Base-by-base conservation (phyloP, 1,284 basidiomycete genomes). In the Schizopora paradoxa region DNA sequence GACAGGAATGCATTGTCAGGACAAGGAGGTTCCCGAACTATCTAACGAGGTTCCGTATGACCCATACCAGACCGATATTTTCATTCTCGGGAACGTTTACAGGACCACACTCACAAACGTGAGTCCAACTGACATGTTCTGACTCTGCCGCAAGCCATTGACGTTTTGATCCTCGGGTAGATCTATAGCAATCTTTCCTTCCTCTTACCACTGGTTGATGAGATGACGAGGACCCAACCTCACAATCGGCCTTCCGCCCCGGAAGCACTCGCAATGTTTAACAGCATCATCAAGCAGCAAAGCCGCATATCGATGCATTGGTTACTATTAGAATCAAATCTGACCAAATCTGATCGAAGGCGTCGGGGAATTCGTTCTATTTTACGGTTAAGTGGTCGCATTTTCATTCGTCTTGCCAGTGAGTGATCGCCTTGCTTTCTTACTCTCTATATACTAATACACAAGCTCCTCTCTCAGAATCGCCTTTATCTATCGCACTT, bases 181-280 rank as follows among this genome's bases (percentile, higher is more conserved):
- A 45, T 37, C 37, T 49, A 42, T 21, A 34, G 34, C 7, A 48
- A 48, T 21, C 34, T 51, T 5, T 41, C 26, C 7, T 51, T 51
- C 38, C 29, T 51, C 6, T 10, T 14, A 32, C 43, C 51, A 16
- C 34, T 52, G 1, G 28, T 49, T 11, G 37, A 41, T 3, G 23
- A 29, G 5, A 52, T 52, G 51, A 52, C 51, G 1, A 23, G 25
- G 5, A 8, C 10, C 7, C 13, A 28, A 25, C 48, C 48, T 6
- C 11, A 23, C 4, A 21, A 28, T 6, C 43, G 51, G 6, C 29
- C 14, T 26, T 27, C 38, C n/a, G 23, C 45, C 21, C 10, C n/a
- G 8, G 26, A 41, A n/a, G 37, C 45, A 13, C 22, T 47, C 5
- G 16, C 19, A 10, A 11, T 29, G 18, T 45, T 45, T 36, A 18